phyloP scores from a whole-genome alignment of 2,329 filamentous ascomycete species.

The Phaeosphaeriaceae sp. region DNA sequence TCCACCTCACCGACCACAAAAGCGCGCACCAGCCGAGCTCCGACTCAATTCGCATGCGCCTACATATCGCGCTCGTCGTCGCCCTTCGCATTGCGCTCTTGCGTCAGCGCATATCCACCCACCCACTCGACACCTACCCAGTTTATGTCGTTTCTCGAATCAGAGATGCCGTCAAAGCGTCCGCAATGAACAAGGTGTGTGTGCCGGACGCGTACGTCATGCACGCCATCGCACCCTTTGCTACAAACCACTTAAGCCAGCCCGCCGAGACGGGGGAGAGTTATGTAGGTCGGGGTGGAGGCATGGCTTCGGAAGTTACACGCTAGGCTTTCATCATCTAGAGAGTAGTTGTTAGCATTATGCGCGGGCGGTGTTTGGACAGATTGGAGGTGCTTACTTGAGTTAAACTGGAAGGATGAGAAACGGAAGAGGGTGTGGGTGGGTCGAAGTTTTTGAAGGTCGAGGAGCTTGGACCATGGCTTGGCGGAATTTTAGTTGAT shows the following conservation, averaged over 20 bases:
- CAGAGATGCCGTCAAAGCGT: conserved; percentile 99
- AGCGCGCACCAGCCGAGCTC: neutral
- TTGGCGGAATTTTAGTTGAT: conserved; percentile 24
- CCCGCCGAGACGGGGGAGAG: conserved; percentile 79
- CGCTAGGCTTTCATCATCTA: conserved; percentile 99
- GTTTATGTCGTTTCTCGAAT: conserved; percentile 60
- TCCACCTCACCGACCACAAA: neutral
- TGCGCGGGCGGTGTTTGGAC: conserved; percentile 3
- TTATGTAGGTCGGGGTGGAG: conserved; percentile 69
- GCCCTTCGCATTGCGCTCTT: neutral
- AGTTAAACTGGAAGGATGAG: conserved; percentile 99
- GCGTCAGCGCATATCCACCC: neutral
- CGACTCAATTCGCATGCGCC: neutral
- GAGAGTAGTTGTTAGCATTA: conserved; percentile 24
- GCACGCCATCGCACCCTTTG: conserved; percentile 69
- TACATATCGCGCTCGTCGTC: neutral
- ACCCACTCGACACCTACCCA: conserved; percentile 58
- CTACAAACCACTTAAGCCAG: conserved; percentile 84
- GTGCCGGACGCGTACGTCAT: conserved; percentile 99
- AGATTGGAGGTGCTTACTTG: conserved; percentile 71
- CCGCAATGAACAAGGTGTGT: conserved; percentile 95
- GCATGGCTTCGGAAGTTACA: conserved; percentile 86
- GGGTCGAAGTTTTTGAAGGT: conserved; percentile 45
- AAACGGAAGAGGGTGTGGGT: conserved; percentile 50
- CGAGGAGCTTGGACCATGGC: conserved; percentile 28